phyloP scores from a whole-genome alignment of 169 alveolate genomes.

The Cryptosporidium muris region DNA sequence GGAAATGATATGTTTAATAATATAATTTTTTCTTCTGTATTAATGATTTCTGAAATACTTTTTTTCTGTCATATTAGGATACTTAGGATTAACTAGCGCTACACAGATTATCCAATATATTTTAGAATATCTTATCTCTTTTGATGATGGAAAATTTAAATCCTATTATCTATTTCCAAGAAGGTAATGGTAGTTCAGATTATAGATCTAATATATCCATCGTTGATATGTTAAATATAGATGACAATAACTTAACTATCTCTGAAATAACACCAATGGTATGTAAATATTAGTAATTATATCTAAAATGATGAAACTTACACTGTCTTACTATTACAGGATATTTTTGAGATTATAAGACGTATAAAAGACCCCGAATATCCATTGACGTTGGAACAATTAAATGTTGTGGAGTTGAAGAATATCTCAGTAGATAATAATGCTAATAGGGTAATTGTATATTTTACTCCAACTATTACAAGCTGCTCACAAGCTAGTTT shows the following conservation, averaged over 20 bases:
- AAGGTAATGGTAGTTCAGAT: neutral
- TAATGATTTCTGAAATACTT: too few species aligned
- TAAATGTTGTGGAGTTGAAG: conserved; percentile 89
- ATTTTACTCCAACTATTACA: conserved; percentile 97
- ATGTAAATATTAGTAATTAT: conserved; percentile 3
- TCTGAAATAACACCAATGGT: neutral
- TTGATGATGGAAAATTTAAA: conserved; percentile 40
- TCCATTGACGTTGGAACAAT: conserved; percentile 95
- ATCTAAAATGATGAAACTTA: neutral
- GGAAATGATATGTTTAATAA: neutral
- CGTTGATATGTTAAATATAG: too few species aligned
- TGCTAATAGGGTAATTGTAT: conserved; percentile 81
- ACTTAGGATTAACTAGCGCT: too few species aligned
- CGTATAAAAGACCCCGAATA: conserved; percentile 97
- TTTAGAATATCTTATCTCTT: neutral
- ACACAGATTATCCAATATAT: too few species aligned
- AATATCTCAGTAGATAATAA: conserved; percentile 85
- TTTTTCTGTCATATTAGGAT: too few species aligned
- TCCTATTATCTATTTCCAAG: conserved; percentile 43
- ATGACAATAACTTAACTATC: too few species aligned
- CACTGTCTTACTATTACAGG: conserved; percentile 72
- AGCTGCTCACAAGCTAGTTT: conserved; percentile 95
- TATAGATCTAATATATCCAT: too few species aligned
- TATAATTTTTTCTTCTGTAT: neutral
- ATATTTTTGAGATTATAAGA: conserved; percentile 90